phyloP scores from a whole-genome alignment of 2,329 filamentous ascomycete genomes.

The Catunica adiposa region DNA sequence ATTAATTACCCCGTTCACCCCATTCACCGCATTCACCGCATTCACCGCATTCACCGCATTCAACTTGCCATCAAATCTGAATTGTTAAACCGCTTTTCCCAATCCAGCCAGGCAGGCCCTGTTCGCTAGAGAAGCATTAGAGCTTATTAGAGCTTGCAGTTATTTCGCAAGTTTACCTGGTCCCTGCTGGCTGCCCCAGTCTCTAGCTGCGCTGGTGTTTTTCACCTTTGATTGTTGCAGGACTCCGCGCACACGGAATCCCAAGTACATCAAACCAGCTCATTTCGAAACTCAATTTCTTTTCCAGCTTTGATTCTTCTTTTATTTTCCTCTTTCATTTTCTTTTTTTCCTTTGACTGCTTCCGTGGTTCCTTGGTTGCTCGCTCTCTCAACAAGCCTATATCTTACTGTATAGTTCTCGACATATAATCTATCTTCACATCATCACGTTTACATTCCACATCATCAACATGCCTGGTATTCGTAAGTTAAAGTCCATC shows the following conservation, averaged over 20 bases:
- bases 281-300: conserved; percentile 1
- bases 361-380: not conserved
- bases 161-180: conserved; percentile 3
- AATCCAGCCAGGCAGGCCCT: not conserved
- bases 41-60: no score
- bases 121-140: not conserved
- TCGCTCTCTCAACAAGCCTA: not conserved
- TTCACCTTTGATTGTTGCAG: not conserved
- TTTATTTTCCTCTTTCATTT: conserved; percentile 6
- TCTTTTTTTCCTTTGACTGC: conserved; percentile 1
- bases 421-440: not conserved
- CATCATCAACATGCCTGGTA: conserved; percentile 11
- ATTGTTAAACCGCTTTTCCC: no score
- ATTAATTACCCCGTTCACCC: no score
- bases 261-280: not conserved
- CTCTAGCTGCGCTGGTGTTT: not conserved
- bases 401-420: not conserved
- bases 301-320: no score
- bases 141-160: conserved; percentile 8
- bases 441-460: not conserved
- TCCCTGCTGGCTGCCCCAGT: not conserved
- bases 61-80: no score
- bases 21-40: no score
- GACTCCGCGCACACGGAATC: not conserved
- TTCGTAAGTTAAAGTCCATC: conserved; percentile 11